Percentiles rank a stretch among this genome's conserved stretches.
These are phyloP conservation scores for Dendryphion nanum DNA, from an alignment of 2,329 filamentous ascomycete genomes.

Conservation along the genomic window DNA sequence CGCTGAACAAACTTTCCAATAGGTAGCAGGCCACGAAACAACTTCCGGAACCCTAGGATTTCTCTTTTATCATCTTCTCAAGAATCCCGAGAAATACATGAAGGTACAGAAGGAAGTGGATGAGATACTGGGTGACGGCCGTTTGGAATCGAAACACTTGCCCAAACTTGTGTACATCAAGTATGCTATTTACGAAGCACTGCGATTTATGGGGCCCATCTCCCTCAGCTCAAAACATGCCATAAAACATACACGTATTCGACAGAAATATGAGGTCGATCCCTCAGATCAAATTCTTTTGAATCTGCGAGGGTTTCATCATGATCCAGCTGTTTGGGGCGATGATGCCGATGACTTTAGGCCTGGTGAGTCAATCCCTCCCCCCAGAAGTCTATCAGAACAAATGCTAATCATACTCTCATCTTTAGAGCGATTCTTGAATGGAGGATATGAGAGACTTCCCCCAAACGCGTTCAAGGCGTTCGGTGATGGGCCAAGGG, in stretches of 20 bases:
- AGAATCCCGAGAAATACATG: conserved; percentile 47
- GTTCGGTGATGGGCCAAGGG: conserved; percentile 70
- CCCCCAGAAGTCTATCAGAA: no score
- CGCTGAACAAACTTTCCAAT: conserved; percentile 2
- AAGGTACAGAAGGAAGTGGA: conserved; percentile 53
- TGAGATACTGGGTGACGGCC: conserved; percentile 44
- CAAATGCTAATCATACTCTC: no score
- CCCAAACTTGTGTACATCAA: conserved; percentile 64
- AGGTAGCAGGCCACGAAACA: conserved; percentile 38
- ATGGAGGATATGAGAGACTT: conserved; percentile 60
- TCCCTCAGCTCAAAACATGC: conserved; percentile 9
- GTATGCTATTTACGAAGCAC: conserved; percentile 63
- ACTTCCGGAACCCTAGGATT: conserved; percentile 25
- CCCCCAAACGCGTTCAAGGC: conserved; percentile 45
- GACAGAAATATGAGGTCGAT: conserved; percentile 32
- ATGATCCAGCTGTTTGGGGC: conserved; percentile 54
- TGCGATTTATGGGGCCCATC: conserved; percentile 47
- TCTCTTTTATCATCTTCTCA: conserved; percentile 49
- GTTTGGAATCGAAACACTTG: conserved; percentile 50
- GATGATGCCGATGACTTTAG: conserved; percentile 64
- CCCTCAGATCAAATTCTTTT: conserved; percentile 12
- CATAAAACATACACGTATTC: conserved; percentile 11
- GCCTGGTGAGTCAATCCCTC: no score
- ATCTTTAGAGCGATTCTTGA: conserved; percentile 73
- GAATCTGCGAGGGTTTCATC: conserved; percentile 10